Percentiles rank a stretch among this genome's conserved stretches.
Evolutionary conservation across 1,139 yeast genomes (phyloP).

Genomic region (Debaryomyces robertsiae): DNA sequence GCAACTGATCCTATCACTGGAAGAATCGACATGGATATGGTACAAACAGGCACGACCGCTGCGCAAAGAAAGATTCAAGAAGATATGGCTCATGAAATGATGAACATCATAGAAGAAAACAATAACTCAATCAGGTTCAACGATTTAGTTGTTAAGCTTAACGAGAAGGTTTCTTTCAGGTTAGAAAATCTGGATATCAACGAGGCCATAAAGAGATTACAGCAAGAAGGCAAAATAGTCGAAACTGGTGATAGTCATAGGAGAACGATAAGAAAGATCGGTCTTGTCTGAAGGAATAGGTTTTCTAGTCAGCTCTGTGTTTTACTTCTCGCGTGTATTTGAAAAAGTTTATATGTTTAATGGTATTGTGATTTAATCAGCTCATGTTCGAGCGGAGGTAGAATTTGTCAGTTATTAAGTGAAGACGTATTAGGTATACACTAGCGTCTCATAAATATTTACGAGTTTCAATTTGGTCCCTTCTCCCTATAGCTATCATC

Average conservation of each 20-base stretch:
- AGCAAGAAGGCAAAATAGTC: constrained; percentile 72
- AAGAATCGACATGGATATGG: constrained; percentile 93
- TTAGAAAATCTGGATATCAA: constrained; percentile 73
- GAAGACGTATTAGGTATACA: too few relatives aligned
- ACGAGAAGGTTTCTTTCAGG: constrained; percentile 67
- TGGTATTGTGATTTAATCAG: constrained; percentile 1
- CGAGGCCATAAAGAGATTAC: constrained; percentile 68
- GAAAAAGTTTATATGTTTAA: constrained; percentile 7
- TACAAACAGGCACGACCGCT: constrained; percentile 92
- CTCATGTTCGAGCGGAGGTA: too few relatives aligned
- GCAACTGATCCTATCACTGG: constrained; percentile 98
- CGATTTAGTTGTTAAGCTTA: constrained; percentile 62
- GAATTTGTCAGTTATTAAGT: too few relatives aligned
- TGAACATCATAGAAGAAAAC: constrained; percentile 47
- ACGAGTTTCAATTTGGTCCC: constrained; percentile 15
- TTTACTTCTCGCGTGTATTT: constrained; percentile 12
- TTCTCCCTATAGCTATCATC: not conserved
- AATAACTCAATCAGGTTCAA: constrained; percentile 56
- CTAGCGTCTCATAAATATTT: constrained; percentile 17
- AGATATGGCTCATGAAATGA: constrained; percentile 66
- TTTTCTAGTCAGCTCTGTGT: too few relatives aligned
- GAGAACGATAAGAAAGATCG: constrained; percentile 60
- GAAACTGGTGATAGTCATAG: constrained; percentile 76
- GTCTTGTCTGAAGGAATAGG: constrained; percentile 21
- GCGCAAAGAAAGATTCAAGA: constrained; percentile 82